Evolutionary conservation across 139 green algal genomes (phyloP), one percentile per base, ranked within the genome.

Genomic region (Spirogloea muscicola): DNA sequence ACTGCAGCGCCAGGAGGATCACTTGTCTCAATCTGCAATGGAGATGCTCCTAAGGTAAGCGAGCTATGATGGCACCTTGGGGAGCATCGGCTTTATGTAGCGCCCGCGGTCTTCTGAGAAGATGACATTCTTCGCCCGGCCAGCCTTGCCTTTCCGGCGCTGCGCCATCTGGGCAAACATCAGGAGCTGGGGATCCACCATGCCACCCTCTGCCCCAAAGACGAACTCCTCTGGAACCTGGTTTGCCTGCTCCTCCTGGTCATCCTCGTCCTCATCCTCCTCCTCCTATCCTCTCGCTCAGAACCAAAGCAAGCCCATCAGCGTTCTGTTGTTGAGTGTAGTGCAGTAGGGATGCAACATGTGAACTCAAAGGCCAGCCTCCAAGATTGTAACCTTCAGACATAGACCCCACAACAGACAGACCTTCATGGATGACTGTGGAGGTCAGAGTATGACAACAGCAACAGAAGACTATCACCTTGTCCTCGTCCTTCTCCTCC

Each of bases 11-110:
- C 10, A 10, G 43, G 10, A 16, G 13, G 43, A 16, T 25, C 16
- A 16, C 13, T 51, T 51, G 43, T 51, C 43, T 51, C 43, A 51
- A 51, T 51, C 16, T 10, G 43, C 10, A 16, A 51, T 25, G 43
- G 13, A 51, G 13, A 51, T 16, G 16, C 43, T 25, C 43, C 10
- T 16, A 16, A 25, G 16, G 13, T 25, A 10, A 51, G 13, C 13
- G 13, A 51, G 13, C 10, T 10, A 10, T 25, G 16, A 51, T 16
- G 10, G 16, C 7, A 65, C 57, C 85, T 94, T 96, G 55, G 94
- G 94, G 10, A 97, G 77, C 90, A 98, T 97, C 51, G 94, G 94
- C 88, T 98, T 98, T 85, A 98, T 96, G 90, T 98, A 95, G 29
- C 81, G 58, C 9, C 88, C 68, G 58, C 62, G 44, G 67, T 86